Conservation (phyloP, 2,329 filamentous ascomycete species). For the Intubia oerlemansii region DNA sequence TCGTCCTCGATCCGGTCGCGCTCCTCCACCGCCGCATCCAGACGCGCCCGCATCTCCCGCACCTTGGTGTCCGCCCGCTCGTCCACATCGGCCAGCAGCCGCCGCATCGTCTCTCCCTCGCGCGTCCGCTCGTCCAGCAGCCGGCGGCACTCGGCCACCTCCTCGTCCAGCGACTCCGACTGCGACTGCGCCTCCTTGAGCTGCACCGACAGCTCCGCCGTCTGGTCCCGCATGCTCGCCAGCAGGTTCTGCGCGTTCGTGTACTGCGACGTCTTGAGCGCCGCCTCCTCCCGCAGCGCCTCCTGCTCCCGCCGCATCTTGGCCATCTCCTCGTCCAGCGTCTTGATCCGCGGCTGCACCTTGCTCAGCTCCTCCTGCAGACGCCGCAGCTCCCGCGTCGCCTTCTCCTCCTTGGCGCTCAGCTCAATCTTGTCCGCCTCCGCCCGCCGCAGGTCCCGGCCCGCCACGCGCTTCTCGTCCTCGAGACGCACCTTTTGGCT, state of each 20-base stretch:
- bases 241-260: conserved; percentile 67
- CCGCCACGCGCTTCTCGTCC: conserved; percentile 52
- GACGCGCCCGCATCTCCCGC: conserved; percentile 68
- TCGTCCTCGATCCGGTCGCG: conserved; percentile 86
- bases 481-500: conserved; percentile 53
- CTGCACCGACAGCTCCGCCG: conserved; percentile 69
- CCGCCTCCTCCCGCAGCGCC: conserved; percentile 53
- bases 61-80: conserved; percentile 61
- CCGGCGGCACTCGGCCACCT: conserved; percentile 70
- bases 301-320: conserved; percentile 47
- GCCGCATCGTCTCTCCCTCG: conserved; percentile 86
- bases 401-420: conserved; percentile 50
- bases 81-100: conserved; percentile 71
- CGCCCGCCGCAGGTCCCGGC: conserved; percentile 55
- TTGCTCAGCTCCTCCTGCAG: conserved; percentile 52
- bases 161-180: conserved; percentile 76
- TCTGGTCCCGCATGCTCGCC: conserved; percentile 84
- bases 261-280: conserved; percentile 72
- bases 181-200: conserved; percentile 74
- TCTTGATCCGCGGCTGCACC: conserved; percentile 36
- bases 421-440: conserved; percentile 66
- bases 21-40: conserved; percentile 86
- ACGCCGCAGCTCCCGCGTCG: conserved; percentile 45
- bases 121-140: conserved; percentile 72
- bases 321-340: conserved; percentile 53